A percentile compares a stretch with the other conserved stretches of the same genome.
These are phyloP conservation scores for Atkinsonella hypoxylon DNA, from an alignment of 2,329 filamentous ascomycete genomes.

Conservation along the genomic window DNA sequence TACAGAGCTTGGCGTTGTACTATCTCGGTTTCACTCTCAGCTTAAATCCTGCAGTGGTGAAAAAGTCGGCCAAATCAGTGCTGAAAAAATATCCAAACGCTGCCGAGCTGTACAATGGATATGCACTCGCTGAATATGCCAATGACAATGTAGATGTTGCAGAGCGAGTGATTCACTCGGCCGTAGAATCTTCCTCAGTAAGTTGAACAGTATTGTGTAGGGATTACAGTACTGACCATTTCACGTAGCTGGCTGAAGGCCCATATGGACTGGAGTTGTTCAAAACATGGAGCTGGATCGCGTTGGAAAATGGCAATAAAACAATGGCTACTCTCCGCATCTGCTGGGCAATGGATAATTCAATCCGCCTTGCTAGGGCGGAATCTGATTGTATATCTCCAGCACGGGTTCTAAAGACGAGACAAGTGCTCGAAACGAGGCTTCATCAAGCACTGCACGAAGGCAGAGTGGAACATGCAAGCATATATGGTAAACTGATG, in stretches of 20 bases:
- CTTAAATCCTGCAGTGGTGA: conserved; percentile 42
- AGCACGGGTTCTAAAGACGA: conserved; percentile 38
- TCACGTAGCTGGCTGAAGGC: conserved; percentile 9
- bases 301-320: conserved; percentile 33
- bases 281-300: conserved; percentile 56
- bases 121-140: conserved; percentile 58
- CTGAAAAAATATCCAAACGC: conserved; percentile 57
- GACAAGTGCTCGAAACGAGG: conserved; percentile 38
- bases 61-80: conserved; percentile 60
- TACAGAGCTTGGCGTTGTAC: conserved; percentile 47
- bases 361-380: conserved; percentile 7
- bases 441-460: conserved; percentile 45
- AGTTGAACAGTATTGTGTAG: conserved; percentile 6
- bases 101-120: conserved; percentile 63
- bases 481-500: conserved; percentile 47
- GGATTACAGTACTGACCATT: conserved; percentile 1
- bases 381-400: conserved; percentile 14
- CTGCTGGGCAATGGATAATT: conserved; percentile 25
- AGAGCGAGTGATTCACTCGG: conserved; percentile 53
- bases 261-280: conserved; percentile 31
- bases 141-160: conserved; percentile 46
- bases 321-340: conserved; percentile 25
- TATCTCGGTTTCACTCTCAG: conserved; percentile 51
- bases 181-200: conserved; percentile 32
- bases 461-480: conserved; percentile 34